Base-by-base conservation (phyloP, 1,284 basidiomycete species). In the Lentinus polychrous region DNA sequence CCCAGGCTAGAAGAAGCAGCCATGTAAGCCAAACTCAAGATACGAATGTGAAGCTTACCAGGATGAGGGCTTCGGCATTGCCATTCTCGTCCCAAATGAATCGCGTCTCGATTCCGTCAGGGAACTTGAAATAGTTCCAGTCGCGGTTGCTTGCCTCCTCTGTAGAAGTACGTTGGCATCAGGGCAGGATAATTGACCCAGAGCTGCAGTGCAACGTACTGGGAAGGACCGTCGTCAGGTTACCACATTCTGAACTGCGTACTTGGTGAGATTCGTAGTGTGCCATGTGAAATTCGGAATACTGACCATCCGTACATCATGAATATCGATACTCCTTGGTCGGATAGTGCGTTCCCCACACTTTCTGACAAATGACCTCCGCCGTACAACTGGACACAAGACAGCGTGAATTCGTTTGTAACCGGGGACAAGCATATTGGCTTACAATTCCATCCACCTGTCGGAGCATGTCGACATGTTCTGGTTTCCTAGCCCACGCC, bases 81-180 rank as follows among this genome's bases (percentile, higher is more conserved):
- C 51, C 57, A 1, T 53, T 52, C 7, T 54, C 61, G 18, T 61
- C 54, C 14, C 53, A 55, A 2, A 60, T 24, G 18, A 58, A 40
- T 15, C 44, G 49, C 12, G 49, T 23, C 10, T 55, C 53, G 11
- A 57, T 15, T 23, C 50, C 46, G 8, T 43, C 33, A 5, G 55
- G 45, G 33, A 62, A 31, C 33, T 40, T 42, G 52, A 64, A 59
- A 47, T 60, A 63, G 12, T 59, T 56, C 62, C 61, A 66, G 15
- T 62, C 58, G 10, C 27, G 27, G 34, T 49, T 50, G 22, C 44
- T 45, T 5, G 52, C 15, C 15, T 15, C 10, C 14, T 45, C 44
- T 45, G 22, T 4, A 6, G 34, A 10, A 45, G 24, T n/a, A 20
- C 20, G 27, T 10, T 5, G 22, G 8, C 20, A 17, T 43, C 24